Base-by-base conservation (phyloP, 176 grass and related monocot genomes). In the Carex scoparia region DNA sequence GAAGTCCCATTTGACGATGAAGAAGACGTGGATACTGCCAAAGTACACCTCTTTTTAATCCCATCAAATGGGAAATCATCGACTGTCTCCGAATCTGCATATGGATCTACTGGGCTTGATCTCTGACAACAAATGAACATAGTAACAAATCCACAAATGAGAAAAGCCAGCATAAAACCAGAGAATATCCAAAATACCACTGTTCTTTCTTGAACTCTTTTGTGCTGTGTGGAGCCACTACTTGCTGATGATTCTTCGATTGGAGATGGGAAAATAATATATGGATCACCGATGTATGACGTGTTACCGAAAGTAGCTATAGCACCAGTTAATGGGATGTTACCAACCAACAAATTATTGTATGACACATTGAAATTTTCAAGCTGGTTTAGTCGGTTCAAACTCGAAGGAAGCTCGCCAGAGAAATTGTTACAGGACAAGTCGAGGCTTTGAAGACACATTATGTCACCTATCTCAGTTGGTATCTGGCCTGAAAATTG, bases 391-490 rank as follows among this genome's bases (percentile, higher is more conserved):
- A 98, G 86, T 48, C 83, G 4, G 81, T 86, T 89, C 46, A 98
- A 64, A 83, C 71, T 95, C 19, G 23, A 18, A 23, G 93, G 96
- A 65, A 98, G 85, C 76, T 90, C 83, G 59, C 91, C 93, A 15
- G 96, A 98, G 75, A 98, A 90, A 66, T 95, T 98, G 84, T 98
- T 98, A 85, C 8, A 58, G 0, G 96, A 95, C 1, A 98, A 40
- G 81, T 98, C 96, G 42, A 95, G 18, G 30, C 44, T 94, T 35
- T 85, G 60, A 57, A 98, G 91, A 81, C 96, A 98, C 61, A 27
- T 10, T 28, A 98, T 69, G 65, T 7, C 0, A 12, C 93, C 93
- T 40, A 98, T 87, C 70, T 88, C 90, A 16, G 85, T 2, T 1
- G 96, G 96, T 49, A 95, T 92, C 7, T 56, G 9, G 48, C 96